Evolutionary conservation across 2,329 filamentous ascomycete genomes (phyloP).

Genomic region (Metarhizium anisopliae): DNA sequence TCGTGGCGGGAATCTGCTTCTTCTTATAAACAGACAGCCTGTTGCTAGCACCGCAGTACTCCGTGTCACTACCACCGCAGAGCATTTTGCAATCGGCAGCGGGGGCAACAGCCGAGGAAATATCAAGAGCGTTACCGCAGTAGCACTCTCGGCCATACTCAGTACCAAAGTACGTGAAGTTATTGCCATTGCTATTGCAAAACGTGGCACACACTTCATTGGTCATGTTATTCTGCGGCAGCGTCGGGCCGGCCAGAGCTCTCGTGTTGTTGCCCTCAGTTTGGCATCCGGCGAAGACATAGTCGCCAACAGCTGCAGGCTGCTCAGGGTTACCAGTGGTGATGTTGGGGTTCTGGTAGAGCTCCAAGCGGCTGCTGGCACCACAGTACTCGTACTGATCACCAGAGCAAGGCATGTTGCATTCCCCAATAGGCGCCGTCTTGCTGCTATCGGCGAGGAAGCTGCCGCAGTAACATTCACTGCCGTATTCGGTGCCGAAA

Average conservation of each 20-base stretch:
- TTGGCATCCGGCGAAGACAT: slow-evolving; percentile 25
- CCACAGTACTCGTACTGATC: slow-evolving; percentile 22
- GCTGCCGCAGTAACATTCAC: slow-evolving; percentile 31
- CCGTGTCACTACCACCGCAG: slow-evolving; percentile 26
- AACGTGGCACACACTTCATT: slow-evolving; percentile 22
- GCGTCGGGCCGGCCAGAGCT: slow-evolving; percentile 19
- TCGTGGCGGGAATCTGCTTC: slow-evolving; percentile 7
- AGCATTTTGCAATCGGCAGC: slow-evolving; percentile 29
- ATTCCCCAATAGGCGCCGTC: slow-evolving; percentile 21
- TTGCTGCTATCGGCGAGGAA: slow-evolving; percentile 17
- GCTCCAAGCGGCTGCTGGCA: slow-evolving; percentile 21
- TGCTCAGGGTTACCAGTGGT: slow-evolving; percentile 20
- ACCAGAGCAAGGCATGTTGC: slow-evolving; percentile 25
- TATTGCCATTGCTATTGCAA: slow-evolving; percentile 13
- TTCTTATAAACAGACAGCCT: slow-evolving; percentile 27
- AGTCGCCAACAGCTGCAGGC: slow-evolving; percentile 22
- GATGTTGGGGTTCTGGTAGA: slow-evolving; percentile 22
- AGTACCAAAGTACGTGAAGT: slow-evolving; percentile 24
- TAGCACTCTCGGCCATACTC: slow-evolving; percentile 30
- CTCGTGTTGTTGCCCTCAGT: slow-evolving; percentile 25
- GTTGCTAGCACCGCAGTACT: slow-evolving; percentile 32
- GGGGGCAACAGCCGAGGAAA: slow-evolving; percentile 19
- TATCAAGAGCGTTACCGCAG: slow-evolving; percentile 22
- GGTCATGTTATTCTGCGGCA: slow-evolving; percentile 21
- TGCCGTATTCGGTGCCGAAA: slow-evolving; percentile 31